Percentiles rank a stretch among this genome's conserved stretches.
These are phyloP conservation scores for Penicillium antarcticum DNA, from an alignment of 495 filamentous ascomycete species.

Conservation along the genomic window DNA sequence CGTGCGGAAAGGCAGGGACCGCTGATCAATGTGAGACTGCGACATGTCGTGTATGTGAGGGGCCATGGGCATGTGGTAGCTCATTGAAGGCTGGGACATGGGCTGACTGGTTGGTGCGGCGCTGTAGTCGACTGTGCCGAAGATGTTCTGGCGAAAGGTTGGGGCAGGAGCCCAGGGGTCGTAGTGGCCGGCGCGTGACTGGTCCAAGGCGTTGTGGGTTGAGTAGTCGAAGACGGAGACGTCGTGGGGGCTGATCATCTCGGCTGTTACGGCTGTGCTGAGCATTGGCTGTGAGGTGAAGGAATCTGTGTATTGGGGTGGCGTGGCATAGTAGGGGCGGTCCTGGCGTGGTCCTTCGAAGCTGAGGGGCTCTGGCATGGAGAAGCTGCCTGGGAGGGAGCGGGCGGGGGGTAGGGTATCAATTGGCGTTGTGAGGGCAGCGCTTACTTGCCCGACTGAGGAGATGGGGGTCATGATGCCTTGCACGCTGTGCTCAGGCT, in stretches of 20 bases:
- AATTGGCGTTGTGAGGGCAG: constrained; percentile 28
- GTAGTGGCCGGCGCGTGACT: constrained; percentile 25
- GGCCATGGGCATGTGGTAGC: constrained; percentile 34
- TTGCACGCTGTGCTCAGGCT: constrained; percentile 28
- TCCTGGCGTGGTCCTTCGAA: constrained; percentile 34
- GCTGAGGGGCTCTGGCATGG: constrained; percentile 29
- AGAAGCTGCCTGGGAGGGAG: constrained; percentile 24
- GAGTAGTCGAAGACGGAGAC: constrained; percentile 34
- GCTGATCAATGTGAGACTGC: constrained; percentile 19
- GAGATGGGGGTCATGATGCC: constrained; percentile 30
- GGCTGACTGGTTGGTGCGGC: constrained; percentile 19
- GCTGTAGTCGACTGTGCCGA: constrained; percentile 35
- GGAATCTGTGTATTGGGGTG: constrained; percentile 35
- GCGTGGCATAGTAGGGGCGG: constrained; percentile 27
- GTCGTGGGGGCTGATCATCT: constrained; percentile 33
- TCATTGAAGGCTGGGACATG: constrained; percentile 22
- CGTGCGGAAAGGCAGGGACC: constrained; percentile 29
- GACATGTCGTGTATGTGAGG: constrained; percentile 31
- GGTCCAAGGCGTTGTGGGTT: constrained; percentile 21
- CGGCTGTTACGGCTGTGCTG: constrained; percentile 27
- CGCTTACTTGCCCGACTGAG: constrained; percentile 28
- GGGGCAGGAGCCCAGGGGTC: constrained; percentile 32
- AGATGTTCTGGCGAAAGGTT: constrained; percentile 40
- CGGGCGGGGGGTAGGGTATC: constrained; percentile 18
- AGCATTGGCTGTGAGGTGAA: constrained; percentile 32